Percentiles rank a stretch among this genome's conserved stretches.
Evolutionary conservation across 768 basidiomycete genomes (phyloP).

Genomic region (Naganishia vaughanmartiniae): DNA sequence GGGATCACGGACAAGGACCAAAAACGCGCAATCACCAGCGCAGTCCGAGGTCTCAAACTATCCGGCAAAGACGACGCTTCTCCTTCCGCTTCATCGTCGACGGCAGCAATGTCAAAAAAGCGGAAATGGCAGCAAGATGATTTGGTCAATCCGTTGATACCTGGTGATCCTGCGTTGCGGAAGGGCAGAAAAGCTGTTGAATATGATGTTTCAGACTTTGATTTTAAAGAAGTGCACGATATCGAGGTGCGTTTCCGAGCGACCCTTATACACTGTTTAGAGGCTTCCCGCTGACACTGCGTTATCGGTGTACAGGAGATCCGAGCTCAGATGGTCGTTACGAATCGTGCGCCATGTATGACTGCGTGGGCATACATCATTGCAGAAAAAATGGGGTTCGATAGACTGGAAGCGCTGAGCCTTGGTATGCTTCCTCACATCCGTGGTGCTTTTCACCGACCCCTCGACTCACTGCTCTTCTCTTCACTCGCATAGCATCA

Average conservation of each 20-base stretch:
- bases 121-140: conserved; percentile 30
- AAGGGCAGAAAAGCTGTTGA: conserved; percentile 28
- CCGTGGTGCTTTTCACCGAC: background rate
- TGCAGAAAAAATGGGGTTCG: conserved; percentile 80
- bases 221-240: conserved; percentile 41
- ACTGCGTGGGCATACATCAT: conserved; percentile 88
- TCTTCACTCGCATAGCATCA: conserved; percentile 61
- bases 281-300: background rate
- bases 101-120: conserved; percentile 34
- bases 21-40: conserved; percentile 41
- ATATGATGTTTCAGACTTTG: conserved; percentile 30
- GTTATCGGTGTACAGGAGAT: background rate
- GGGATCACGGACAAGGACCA: conserved; percentile 46
- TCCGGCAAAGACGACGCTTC: background rate
- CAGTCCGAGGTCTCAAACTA: conserved; percentile 41
- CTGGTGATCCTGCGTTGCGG: conserved; percentile 16
- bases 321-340: conserved; percentile 60
- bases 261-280: too few relatives aligned
- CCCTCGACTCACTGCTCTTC: background rate
- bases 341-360: conserved; percentile 93
- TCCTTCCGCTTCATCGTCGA: conserved; percentile 16
- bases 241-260: conserved; percentile 39
- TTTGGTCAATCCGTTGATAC: conserved; percentile 27
- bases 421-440: conserved; percentile 63
- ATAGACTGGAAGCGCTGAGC: conserved; percentile 81